These are phyloP conservation scores for Pseudogymnoascus sp. DNA, from an alignment of 2,329 filamentous ascomycete genomes.

Conservation along the genomic window DNA sequence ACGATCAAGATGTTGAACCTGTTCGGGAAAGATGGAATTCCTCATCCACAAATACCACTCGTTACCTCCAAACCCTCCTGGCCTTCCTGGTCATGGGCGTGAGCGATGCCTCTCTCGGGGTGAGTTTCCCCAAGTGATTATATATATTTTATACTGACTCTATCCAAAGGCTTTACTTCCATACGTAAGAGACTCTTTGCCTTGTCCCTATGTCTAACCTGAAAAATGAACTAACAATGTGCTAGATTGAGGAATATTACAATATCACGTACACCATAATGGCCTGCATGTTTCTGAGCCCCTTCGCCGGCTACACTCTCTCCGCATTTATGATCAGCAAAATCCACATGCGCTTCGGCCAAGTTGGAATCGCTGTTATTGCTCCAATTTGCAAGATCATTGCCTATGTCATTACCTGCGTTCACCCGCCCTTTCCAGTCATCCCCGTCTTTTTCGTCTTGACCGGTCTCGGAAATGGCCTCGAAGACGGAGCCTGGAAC, in stretches of 20 bases:
- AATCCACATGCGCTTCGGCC: constrained; percentile 63
- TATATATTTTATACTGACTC: constrained; percentile 22
- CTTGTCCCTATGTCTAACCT: neutral
- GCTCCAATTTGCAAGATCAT: constrained; percentile 53
- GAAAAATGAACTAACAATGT: constrained; percentile 4
- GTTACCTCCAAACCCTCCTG: constrained; percentile 50
- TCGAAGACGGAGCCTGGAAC: constrained; percentile 53
- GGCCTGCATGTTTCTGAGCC: constrained; percentile 58
- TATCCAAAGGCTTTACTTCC: constrained; percentile 37
- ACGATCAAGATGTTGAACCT: neutral
- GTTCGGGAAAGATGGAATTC: constrained; percentile 52
- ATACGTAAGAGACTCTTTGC: constrained; percentile 26
- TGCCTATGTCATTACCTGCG: constrained; percentile 54
- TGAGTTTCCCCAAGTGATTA: constrained; percentile 31
- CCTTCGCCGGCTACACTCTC: constrained; percentile 54
- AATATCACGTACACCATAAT: constrained; percentile 51
- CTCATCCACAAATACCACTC: constrained; percentile 48
- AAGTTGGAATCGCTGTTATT: constrained; percentile 61
- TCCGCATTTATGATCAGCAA: constrained; percentile 56
- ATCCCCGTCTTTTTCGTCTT: constrained; percentile 57
- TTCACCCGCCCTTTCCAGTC: constrained; percentile 62
- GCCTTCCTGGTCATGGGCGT: constrained; percentile 57
- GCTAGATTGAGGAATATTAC: constrained; percentile 53
- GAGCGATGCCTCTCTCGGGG: constrained; percentile 59
- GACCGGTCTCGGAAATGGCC: constrained; percentile 62